A percentile compares a stretch with the other conserved stretches of the same genome.
Conservation (phyloP, 768 basidiomycete species). For the Aureoboletus auriporus region DNA sequence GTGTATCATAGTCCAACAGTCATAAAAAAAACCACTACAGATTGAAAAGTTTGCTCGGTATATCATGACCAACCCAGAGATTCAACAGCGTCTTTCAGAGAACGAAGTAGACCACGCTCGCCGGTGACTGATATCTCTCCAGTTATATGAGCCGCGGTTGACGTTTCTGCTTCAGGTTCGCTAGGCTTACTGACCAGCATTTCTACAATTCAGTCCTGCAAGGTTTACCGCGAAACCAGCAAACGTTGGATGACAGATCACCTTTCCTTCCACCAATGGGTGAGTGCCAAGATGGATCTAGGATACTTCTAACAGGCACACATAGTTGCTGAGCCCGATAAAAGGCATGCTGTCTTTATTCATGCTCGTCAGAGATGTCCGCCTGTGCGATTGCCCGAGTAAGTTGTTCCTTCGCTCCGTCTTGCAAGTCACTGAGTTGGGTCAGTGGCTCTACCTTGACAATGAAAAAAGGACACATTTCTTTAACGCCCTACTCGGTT, state of each 20-base stretch:
- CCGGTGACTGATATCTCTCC: constrained; percentile 41
- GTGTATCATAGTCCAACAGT: neutral
- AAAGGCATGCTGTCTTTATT: constrained; percentile 72
- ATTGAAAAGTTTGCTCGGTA: constrained; percentile 86
- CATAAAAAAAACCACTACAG: constrained; percentile 35
- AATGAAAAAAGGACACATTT: constrained; percentile 79
- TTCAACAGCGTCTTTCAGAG: constrained; percentile 77
- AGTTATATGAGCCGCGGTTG: neutral
- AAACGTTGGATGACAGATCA: constrained; percentile 70
- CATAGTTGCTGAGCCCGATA: constrained; percentile 76
- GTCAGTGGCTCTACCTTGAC: constrained; percentile 65
- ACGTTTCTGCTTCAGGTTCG: constrained; percentile 48
- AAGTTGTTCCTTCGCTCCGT: constrained; percentile 21
- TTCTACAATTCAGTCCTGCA: constrained; percentile 79
- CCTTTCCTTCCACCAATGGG: constrained; percentile 75
- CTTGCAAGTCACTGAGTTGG: neutral
- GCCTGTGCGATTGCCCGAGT: constrained; percentile 68
- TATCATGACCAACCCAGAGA: constrained; percentile 63
- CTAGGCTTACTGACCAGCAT: constrained; percentile 71
- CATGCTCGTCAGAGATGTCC: constrained; percentile 72
- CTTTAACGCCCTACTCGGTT: constrained; percentile 70
- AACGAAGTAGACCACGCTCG: constrained; percentile 80
- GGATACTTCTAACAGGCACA: constrained; percentile 5
- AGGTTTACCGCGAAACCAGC: constrained; percentile 72
- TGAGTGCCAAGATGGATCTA: constrained; percentile 30